Percentiles rank a stretch among this genome's conserved stretches.
These are phyloP conservation scores for Aureobasidium sp. DNA, from an alignment of 2,329 filamentous ascomycete species.

Conservation along the genomic window DNA sequence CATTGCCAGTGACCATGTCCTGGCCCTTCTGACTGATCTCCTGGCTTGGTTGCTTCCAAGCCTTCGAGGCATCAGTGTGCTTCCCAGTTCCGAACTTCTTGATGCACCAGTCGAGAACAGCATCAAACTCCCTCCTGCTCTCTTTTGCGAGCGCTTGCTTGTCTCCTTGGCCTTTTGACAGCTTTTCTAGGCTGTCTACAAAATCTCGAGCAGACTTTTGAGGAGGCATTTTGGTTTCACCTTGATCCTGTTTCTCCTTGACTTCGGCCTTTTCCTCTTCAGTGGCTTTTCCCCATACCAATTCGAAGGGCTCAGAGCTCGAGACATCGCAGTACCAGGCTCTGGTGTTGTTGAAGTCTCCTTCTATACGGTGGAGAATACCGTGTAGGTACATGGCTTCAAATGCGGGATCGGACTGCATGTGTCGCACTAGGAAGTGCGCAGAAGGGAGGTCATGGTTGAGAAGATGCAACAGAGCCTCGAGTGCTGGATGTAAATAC, in stretches of 20 bases:
- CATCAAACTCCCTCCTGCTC: constrained; percentile 35
- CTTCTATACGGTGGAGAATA: constrained; percentile 45
- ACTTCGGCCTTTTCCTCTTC: not conserved
- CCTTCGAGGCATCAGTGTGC: constrained; percentile 37
- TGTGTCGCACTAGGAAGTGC: constrained; percentile 47
- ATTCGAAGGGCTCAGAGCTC: constrained; percentile 29
- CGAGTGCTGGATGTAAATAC: constrained; percentile 32
- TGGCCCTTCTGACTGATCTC: constrained; percentile 35
- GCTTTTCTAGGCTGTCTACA: constrained; percentile 33
- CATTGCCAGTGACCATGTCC: constrained; percentile 39
- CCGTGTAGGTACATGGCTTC: constrained; percentile 48
- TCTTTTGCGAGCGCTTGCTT: constrained; percentile 28
- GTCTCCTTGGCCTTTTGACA: constrained; percentile 27
- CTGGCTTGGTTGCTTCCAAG: constrained; percentile 37
- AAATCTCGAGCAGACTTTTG: constrained; percentile 23
- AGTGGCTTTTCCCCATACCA: constrained; percentile 26
- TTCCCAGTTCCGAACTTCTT: constrained; percentile 38
- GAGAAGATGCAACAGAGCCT: constrained; percentile 45
- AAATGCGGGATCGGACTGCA: constrained; percentile 42
- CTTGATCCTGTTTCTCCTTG: not conserved
- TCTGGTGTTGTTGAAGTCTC: constrained; percentile 43
- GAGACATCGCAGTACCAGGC: constrained; percentile 43
- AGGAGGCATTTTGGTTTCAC: constrained; percentile 16
- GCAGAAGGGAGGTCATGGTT: constrained; percentile 45
- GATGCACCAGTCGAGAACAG: constrained; percentile 38